Evolutionary conservation across 768 basidiomycete genomes (phyloP).

Genomic region (Trametes gibbosa): DNA sequence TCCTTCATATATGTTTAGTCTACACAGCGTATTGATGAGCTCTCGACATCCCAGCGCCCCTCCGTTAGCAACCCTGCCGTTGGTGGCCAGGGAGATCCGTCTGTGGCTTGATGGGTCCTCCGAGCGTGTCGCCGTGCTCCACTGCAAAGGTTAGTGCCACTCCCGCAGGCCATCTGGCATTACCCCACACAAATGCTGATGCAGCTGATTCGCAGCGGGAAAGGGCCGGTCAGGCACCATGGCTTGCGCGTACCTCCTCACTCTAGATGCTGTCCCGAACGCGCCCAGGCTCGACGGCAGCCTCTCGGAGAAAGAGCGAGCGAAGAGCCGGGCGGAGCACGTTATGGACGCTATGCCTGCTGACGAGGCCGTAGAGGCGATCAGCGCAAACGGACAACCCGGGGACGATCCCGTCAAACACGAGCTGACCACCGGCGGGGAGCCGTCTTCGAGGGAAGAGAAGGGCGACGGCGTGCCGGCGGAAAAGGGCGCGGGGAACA

Average conservation of each 20-base stretch:
- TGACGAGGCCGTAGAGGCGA: conserved; percentile 32
- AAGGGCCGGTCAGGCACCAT: conserved; percentile 87
- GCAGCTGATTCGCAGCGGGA: conserved; percentile 47
- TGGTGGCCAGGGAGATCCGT: conserved; percentile 71
- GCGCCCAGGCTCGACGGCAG: conserved; percentile 49
- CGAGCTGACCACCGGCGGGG: conserved; percentile 9
- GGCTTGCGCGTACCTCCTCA: conserved; percentile 78
- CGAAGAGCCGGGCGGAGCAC: conserved; percentile 45
- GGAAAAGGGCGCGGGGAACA: conserved; percentile 10
- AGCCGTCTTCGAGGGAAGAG: background rate
- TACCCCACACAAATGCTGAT: background rate
- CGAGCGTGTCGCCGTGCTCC: conserved; percentile 74
- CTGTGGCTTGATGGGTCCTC: conserved; percentile 65
- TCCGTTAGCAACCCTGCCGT: conserved; percentile 69
- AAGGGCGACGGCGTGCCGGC: background rate
- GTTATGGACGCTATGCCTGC: conserved; percentile 48
- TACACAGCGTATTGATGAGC: background rate
- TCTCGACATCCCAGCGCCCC: conserved; percentile 51
- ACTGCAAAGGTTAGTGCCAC: conserved; percentile 70
- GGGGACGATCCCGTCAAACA: conserved; percentile 20
- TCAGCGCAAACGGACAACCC: background rate
- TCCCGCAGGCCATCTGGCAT: background rate
- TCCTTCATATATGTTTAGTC: background rate
- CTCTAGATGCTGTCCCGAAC: conserved; percentile 46
- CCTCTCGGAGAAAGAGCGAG: conserved; percentile 47